Evolutionary conservation across 1,284 basidiomycete genomes (phyloP), one percentile per base, ranked within the genome.

Genomic region (Cryptococcus sp.): DNA sequence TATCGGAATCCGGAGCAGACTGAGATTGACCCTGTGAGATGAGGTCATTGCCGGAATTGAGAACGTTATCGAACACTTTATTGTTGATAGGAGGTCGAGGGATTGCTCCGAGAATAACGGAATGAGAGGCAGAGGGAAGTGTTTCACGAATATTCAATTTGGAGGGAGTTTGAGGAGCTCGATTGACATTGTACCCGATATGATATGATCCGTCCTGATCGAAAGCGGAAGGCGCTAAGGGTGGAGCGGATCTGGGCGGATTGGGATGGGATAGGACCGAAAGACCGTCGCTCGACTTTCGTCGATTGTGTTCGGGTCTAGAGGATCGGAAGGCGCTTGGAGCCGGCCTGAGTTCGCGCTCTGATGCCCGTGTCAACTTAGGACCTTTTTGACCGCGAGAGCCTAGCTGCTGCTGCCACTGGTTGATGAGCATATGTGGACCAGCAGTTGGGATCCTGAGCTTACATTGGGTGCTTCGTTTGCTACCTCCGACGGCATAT

Each of bases 21-120:
- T 75, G 73, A 56, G 73, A 73, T 5, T 67, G 69, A 16, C 70
- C 72, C 9, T 72, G 72, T 52, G 73, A 75, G 49, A 68, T 69
- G 31, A 36, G 45, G n/a, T 18, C 37, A 13, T 16, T 28, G 2
- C 18, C 41, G 18, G 48, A 43, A 19, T 28, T 28, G 14, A 41
- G 49, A 1, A 39, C 44, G 16, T 60, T 58, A 11, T 28, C 50
- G 24, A 39, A 39, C 7, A 25, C 46, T 28, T 23, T 31, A n/a
- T 42, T 37, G 13, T 21, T 37, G n/a, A 36, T 46, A 14, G 23
- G 34, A 37, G 71, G 46, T n/a, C 71, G 58, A 1, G 71, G 71
- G 54, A 71, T 71, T 14, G 68, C 64, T 24, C 69, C 68, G 2
- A 56, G 48, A 16, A 68, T 53, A 9, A 64, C 47, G 7, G 63